phyloP scores from a whole-genome alignment of 495 filamentous ascomycete species.

The Hypoxylon intermedium region DNA sequence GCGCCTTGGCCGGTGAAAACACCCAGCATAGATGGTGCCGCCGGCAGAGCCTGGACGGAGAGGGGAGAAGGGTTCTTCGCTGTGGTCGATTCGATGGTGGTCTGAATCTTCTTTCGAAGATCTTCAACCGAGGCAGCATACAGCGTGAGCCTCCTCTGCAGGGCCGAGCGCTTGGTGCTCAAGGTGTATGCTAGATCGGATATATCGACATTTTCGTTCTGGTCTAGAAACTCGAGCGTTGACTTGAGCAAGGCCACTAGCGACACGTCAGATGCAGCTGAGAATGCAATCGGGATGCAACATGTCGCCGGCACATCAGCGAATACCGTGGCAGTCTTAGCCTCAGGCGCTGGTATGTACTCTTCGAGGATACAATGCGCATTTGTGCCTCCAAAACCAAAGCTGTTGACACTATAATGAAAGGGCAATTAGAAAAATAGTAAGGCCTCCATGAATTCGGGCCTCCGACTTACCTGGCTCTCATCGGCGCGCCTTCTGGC shows the following conservation, averaged over 20 bases:
- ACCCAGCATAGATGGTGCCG: constrained; percentile 17
- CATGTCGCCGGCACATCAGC: not conserved
- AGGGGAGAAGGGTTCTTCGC: not conserved
- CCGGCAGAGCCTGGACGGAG: not conserved
- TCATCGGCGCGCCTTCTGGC: not conserved
- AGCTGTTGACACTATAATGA: constrained; percentile 48
- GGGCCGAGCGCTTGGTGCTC: constrained; percentile 18
- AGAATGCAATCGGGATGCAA: constrained; percentile 17
- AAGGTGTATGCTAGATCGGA: constrained; percentile 36
- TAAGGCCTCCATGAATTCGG: not conserved
- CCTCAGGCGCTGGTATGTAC: not conserved
- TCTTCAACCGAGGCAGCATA: constrained; percentile 23
- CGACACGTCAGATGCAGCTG: constrained; percentile 3
- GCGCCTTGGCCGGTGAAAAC: constrained; percentile 44
- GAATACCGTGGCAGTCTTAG: not conserved
- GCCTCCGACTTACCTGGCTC: constrained; percentile 9
- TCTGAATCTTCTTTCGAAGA: constrained; percentile 7
- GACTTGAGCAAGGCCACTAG: constrained; percentile 1
- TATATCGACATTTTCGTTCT: not conserved
- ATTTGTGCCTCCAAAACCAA: constrained; percentile 61
- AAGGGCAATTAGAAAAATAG: not conserved
- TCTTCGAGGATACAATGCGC: constrained; percentile 56
- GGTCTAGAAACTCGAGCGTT: constrained; percentile 1
- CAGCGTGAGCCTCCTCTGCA: constrained; percentile 1
- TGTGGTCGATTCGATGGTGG: not conserved